Conservation (phyloP, 441 rosid genomes). For the Gossypium lobatum region DNA sequence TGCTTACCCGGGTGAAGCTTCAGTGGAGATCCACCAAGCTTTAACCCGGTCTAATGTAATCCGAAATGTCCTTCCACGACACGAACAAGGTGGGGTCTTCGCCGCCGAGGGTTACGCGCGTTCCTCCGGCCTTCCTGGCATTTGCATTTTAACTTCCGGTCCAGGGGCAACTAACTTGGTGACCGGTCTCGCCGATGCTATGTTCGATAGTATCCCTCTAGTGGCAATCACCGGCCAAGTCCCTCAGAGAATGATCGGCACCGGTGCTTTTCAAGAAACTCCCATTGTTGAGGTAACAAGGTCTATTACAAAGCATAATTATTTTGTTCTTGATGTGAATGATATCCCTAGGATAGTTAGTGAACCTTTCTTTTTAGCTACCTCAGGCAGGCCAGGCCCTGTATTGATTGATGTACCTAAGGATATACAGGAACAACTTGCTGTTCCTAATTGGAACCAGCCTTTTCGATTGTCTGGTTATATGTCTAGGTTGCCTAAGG, state of each 20-base stretch:
- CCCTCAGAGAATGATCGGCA: background rate
- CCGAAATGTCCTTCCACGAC: background rate
- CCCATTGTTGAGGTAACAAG: background rate
- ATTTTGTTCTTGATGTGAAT: background rate
- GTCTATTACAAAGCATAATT: background rate
- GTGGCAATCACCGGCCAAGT: background rate
- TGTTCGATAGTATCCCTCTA: background rate
- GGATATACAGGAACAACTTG: constrained; percentile 82
- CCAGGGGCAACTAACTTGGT: background rate
- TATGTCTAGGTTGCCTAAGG: constrained; percentile 40
- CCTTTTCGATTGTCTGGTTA: background rate
- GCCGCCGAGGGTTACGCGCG: background rate
- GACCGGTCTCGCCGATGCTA: background rate
- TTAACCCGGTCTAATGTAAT: background rate
- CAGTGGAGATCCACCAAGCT: background rate
- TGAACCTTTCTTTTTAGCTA: background rate
- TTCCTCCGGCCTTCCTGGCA: background rate
- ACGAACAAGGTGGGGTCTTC: constrained; percentile 2
- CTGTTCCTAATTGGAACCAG: constrained; percentile 17
- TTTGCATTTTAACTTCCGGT: background rate
- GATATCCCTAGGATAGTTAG: background rate
- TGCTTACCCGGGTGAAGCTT: constrained; percentile 4
- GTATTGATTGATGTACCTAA: constrained; percentile 87
- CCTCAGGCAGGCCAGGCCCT: constrained; percentile 30
- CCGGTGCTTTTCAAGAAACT: background rate